Evolutionary conservation across 2,329 filamentous ascomycete genomes (phyloP), one percentile per base, ranked within the genome.

Genomic region (Aureobasidium melanogenum): DNA sequence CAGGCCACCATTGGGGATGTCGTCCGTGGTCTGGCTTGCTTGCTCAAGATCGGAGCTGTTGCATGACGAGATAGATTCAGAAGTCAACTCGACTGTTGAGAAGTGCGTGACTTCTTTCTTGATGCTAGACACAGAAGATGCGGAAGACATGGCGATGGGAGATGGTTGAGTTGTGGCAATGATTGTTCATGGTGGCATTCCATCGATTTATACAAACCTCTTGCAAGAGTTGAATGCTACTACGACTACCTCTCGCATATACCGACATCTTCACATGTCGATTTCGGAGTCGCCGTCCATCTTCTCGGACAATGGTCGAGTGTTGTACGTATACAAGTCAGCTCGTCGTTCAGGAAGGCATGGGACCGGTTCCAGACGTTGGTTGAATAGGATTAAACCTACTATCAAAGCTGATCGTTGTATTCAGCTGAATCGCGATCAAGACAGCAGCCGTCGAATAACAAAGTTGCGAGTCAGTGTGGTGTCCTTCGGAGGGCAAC

Each of bases 1-100:
- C 5, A 76, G 61, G 0, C 78, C 78, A n/a, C 78, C 77, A 67
- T 80, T 72, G 0, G 78, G 58, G 10, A 48, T 24, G 19, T 47
- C 22, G 10, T 36, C 19, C 10, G 19, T 8, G 22, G 36, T 26
- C 9, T 39, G 30, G 14, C 17, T 32, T 36, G 22, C 39, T 28
- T 59, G 32, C 17, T 59, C 55, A 22, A 59, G 12, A 10, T 32
- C 24, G 12, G 41, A 47, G 22, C 22, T 59, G 24, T 19, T 24
- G 41, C 28, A 59, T 22, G 55, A 48, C 8, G 2, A 2, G 15
- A 30, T 4, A 32, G 44, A 38, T 26, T 38, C 30, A 39, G 28
- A 24, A 28, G n/a, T 34, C 28, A 59, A 24, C 24, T 59, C 32
- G 24, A 39, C 24, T 10, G 34, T 24, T 6, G 43, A 36, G 32